phyloP scores from a whole-genome alignment of 352 stramenopile species.

The Pythium rhizo-oryzae region DNA sequence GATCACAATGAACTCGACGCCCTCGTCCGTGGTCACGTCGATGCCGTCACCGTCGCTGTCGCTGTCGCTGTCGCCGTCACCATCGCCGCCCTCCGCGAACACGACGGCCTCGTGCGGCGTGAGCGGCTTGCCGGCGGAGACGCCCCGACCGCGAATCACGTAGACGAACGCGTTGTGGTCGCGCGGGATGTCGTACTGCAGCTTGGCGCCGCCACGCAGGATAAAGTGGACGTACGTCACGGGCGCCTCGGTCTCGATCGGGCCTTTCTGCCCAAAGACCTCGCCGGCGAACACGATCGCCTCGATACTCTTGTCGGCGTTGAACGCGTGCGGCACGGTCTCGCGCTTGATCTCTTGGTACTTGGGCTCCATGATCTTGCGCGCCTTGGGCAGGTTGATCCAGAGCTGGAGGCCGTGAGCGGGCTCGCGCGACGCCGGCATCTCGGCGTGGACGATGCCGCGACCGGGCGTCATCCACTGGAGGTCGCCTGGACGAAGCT shows the following conservation, averaged over 20 bases:
- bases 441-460: slow-evolving; percentile 40
- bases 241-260: slow-evolving; percentile 31
- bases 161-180: slow-evolving; percentile 43
- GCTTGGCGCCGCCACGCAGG: slow-evolving; percentile 25
- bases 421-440: slow-evolving; percentile 27
- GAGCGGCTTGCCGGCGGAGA: slow-evolving; percentile 26
- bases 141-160: slow-evolving; percentile 5
- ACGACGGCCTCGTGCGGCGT: slow-evolving; percentile 49
- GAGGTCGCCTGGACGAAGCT: slow-evolving; percentile 36
- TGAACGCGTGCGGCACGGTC: slow-evolving; percentile 31
- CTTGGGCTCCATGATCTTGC: slow-evolving; percentile 40
- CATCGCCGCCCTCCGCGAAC: slow-evolving; percentile 15
- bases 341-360: slow-evolving; percentile 44
- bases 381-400: slow-evolving; percentile 37
- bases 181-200: slow-evolving; percentile 32
- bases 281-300: slow-evolving; percentile 44
- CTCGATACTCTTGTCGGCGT: slow-evolving; percentile 31
- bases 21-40: slow-evolving; percentile 37
- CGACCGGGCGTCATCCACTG: slow-evolving; percentile 47
- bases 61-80: too few species aligned
- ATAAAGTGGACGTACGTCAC: slow-evolving; percentile 47
- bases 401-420: slow-evolving; percentile 43
- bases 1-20: slow-evolving; percentile 63
- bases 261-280: slow-evolving; percentile 35
- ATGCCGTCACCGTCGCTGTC: slow-evolving; percentile 54